A percentile compares a stretch with the other conserved stretches of the same genome.
Conservation (phyloP, 805 yeast species). For the Lipomyces orientalis region DNA sequence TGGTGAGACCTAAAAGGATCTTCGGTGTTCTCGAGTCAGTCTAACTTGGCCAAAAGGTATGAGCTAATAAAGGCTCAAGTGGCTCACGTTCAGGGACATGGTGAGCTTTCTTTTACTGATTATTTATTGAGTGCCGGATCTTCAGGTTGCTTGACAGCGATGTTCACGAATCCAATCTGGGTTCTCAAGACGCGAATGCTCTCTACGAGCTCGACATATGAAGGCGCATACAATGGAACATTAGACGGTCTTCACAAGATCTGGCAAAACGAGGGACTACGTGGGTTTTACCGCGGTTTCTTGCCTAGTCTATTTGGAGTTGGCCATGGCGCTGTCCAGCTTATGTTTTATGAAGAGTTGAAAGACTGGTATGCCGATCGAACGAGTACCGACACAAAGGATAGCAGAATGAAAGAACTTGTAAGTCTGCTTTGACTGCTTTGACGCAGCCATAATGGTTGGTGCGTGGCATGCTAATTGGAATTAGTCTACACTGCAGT, state of each 20-base stretch:
- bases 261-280: slow-evolving; percentile 59
- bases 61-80: slow-evolving; percentile 23
- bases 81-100: neutral
- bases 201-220: slow-evolving; percentile 39
- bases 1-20: slow-evolving; percentile 57
- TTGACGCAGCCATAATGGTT: neutral
- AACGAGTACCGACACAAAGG: neutral
- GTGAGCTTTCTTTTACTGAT: slow-evolving; percentile 50
- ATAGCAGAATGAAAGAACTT: neutral
- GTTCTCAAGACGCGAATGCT: slow-evolving; percentile 89
- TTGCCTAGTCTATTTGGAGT: slow-evolving; percentile 80
- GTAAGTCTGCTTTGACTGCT: slow-evolving; percentile 7
- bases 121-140: slow-evolving; percentile 62
- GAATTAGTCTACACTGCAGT: slow-evolving; percentile 55
- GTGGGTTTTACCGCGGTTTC: slow-evolving; percentile 74
- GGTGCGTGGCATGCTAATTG: slow-evolving; percentile 3
- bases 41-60: slow-evolving; percentile 21
- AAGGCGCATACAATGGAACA: slow-evolving; percentile 64
- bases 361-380: slow-evolving; percentile 49
- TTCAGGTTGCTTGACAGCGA: slow-evolving; percentile 78
- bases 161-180: slow-evolving; percentile 93
- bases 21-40: neutral
- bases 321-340: slow-evolving; percentile 86
- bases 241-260: slow-evolving; percentile 61
- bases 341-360: slow-evolving; percentile 80